A percentile compares a stretch with the other conserved stretches of the same genome.
Conservation (phyloP, 1,284 basidiomycete genomes). For the Meira nashicola region DNA sequence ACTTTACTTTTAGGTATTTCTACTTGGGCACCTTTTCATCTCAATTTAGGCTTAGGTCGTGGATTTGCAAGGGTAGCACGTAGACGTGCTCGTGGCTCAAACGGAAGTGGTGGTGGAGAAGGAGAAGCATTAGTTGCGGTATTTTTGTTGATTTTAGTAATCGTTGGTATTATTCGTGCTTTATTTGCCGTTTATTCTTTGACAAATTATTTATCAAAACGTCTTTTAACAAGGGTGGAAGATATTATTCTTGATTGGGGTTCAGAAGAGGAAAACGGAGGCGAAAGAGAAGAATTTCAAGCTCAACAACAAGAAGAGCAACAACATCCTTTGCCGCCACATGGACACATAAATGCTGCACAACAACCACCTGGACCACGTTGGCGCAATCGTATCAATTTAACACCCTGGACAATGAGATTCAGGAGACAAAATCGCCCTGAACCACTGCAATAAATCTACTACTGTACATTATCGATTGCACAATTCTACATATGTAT, state of each 20-base stretch:
- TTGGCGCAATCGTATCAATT: too few relatives aligned
- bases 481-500: too few relatives aligned
- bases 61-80: constrained; percentile 32
- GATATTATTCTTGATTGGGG: constrained; percentile 32
- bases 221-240: constrained; percentile 25
- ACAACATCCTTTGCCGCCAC: too few relatives aligned
- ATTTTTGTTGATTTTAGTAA: constrained; percentile 28
- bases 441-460: too few relatives aligned
- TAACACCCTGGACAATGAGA: too few relatives aligned
- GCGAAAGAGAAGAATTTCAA: neutral
- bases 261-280: constrained; percentile 25
- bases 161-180: constrained; percentile 31
- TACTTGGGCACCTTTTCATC: constrained; percentile 28
- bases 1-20: constrained; percentile 28
- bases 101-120: constrained; percentile 11
- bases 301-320: too few relatives aligned
- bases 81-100: constrained; percentile 15
- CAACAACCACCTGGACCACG: too few relatives aligned
- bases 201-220: constrained; percentile 16
- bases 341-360: too few relatives aligned
- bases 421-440: too few relatives aligned
- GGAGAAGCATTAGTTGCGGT: constrained; percentile 23
- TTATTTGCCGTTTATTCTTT: constrained; percentile 26
- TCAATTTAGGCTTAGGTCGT: constrained; percentile 34
- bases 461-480: too few relatives aligned